These are phyloP conservation scores for Cryptococcus sp. DNA, from an alignment of 1,284 basidiomycete genomes.

Conservation along the genomic window DNA sequence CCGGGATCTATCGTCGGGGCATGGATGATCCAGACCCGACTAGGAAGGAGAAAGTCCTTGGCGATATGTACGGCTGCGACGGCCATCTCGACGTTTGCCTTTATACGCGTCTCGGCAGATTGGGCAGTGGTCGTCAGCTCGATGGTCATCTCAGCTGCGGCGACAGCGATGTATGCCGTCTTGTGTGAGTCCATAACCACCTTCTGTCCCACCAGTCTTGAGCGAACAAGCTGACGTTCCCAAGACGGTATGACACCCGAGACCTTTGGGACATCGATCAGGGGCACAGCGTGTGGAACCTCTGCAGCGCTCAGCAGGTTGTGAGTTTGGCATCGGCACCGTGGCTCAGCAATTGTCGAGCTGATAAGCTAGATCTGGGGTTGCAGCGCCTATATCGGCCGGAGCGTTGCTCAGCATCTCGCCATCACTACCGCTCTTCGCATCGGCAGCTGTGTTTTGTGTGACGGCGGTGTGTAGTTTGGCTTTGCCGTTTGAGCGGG, in stretches of 20 bases:
- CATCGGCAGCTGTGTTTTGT: constrained; percentile 64
- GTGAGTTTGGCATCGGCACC: constrained; percentile 49
- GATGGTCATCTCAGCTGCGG: constrained; percentile 71
- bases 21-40: constrained; percentile 70
- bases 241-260: constrained; percentile 74
- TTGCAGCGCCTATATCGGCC: constrained; percentile 81
- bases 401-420: constrained; percentile 70
- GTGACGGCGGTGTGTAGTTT: constrained; percentile 64
- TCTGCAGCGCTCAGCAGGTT: constrained; percentile 83
- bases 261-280: constrained; percentile 74
- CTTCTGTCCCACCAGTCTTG: constrained; percentile 12
- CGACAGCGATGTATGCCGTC: constrained; percentile 88
- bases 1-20: constrained; percentile 86
- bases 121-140: constrained; percentile 68
- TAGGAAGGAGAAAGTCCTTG: constrained; percentile 72
- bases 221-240: constrained; percentile 5
- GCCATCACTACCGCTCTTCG: constrained; percentile 70
- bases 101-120: constrained; percentile 59
- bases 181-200: constrained; percentile 58
- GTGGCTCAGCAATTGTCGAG: neutral
- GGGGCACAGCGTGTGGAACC: constrained; percentile 86
- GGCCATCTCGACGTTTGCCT: constrained; percentile 67
- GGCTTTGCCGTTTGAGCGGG: constrained; percentile 50
- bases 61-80: constrained; percentile 77
- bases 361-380: constrained; percentile 62